Conservation (phyloP, 2,329 filamentous ascomycete genomes). For the Penicillium sp. region DNA sequence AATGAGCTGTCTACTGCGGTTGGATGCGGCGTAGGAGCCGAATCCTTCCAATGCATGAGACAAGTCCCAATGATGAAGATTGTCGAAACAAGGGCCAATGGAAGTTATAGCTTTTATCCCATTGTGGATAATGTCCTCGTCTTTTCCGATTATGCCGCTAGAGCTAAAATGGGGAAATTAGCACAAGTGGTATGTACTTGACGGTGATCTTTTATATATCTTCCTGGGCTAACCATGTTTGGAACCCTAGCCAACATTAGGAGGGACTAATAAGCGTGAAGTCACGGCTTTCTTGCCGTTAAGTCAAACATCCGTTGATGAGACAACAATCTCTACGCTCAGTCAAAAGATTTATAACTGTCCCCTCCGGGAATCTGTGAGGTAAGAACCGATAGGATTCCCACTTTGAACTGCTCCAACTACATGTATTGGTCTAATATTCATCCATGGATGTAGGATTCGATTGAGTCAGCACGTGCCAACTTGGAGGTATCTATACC, state of each 20-base stretch:
- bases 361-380: conserved; percentile 1
- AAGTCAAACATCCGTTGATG: background rate
- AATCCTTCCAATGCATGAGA: conserved; percentile 9
- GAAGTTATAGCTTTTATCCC: conserved; percentile 7
- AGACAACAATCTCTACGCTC: background rate
- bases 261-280: conserved; percentile 6
- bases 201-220: background rate
- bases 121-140: conserved; percentile 6
- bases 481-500: conserved; percentile 44
- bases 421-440: background rate
- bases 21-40: conserved; percentile 1
- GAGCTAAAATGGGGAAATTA: conserved; percentile 5
- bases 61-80: conserved; percentile 4
- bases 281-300: background rate
- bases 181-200: conserved; percentile 6
- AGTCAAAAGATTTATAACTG: background rate
- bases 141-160: conserved; percentile 9
- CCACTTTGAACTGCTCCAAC: background rate
- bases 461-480: conserved; percentile 16
- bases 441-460: background rate
- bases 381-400: background rate
- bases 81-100: background rate
- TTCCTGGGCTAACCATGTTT: background rate
- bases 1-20: conserved; percentile 6
- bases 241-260: conserved; percentile 6